Conservation (phyloP, 768 basidiomycete genomes). For the Macrocybe gigantea region DNA sequence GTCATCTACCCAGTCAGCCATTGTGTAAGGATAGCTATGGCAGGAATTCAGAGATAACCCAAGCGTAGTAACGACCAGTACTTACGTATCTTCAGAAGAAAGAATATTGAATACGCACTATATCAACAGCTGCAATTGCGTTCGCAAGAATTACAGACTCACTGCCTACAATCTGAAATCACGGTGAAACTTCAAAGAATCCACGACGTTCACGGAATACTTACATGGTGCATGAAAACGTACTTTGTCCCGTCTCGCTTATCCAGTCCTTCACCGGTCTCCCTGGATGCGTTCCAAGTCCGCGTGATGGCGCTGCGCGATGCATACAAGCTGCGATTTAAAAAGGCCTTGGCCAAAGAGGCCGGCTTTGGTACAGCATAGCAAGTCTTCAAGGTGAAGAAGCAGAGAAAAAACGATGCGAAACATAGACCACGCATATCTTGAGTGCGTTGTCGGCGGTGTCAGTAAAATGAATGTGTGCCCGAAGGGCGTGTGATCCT, state of each 20-base stretch:
- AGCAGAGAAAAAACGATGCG: too few species aligned
- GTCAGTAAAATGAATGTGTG: too few species aligned
- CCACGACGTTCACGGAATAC: constrained; percentile 9
- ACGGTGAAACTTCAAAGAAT: not conserved
- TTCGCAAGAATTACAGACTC: not conserved
- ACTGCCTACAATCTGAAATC: not conserved
- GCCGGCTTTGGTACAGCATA: too few species aligned
- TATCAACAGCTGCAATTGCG: not conserved
- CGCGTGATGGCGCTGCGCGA: not conserved
- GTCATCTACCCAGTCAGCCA: constrained; percentile 35
- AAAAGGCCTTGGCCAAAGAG: too few species aligned
- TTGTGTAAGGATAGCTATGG: constrained; percentile 33
- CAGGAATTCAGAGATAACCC: not conserved
- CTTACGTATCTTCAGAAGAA: constrained; percentile 35
- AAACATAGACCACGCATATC: too few species aligned
- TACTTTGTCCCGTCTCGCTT: constrained; percentile 41
- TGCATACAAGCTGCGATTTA: too few species aligned
- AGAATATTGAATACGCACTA: not conserved
- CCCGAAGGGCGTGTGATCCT: too few species aligned
- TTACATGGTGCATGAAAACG: constrained; percentile 47
- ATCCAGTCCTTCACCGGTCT: constrained; percentile 21
- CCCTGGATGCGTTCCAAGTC: not conserved
- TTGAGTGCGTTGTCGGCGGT: too few species aligned
- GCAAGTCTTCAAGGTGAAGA: too few species aligned
- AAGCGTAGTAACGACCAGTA: not conserved